Base-by-base conservation (phyloP, 2,329 filamentous ascomycete species). In the Microsporum ferrugineum region DNA sequence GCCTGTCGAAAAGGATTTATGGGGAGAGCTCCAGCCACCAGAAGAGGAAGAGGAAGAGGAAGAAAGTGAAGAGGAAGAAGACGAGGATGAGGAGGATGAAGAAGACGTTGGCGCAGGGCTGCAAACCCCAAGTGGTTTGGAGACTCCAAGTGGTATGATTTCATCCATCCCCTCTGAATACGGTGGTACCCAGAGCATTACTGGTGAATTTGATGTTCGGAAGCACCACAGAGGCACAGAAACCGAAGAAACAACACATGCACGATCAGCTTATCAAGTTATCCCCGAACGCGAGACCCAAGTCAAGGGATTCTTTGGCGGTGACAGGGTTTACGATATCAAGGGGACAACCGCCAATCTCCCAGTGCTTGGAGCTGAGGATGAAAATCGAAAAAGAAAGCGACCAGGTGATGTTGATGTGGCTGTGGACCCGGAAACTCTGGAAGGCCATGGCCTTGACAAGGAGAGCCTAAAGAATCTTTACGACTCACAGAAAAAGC, bases 391-490 rank as follows among this genome's bases (percentile, higher is more conserved):
- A 69, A 94, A 95, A 77, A 84, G 90, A 69, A 99, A 97, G 84
- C 96, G 96, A 82, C 91, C 88, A 2, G 94, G 92, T 45, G 94
- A 99, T 72, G 83, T 99, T 29, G 94, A 99, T 67, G 88, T 97
- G 33, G 89, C 91, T 29, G 84, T 99, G 65, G 91, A 97, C 68
- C 84, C 89, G 3, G 92, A 97, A 71, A 82, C 87, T 41, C 74
- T 99, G 63, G 84, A 84, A 65, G 80, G 45, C 82, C 86, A 59
- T 14, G 29, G 39, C 2, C 81, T 97, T 69, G 88, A 83, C 75
- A 95, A 92, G 73, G 91, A 96, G 31, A 88, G 91, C 67, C 73
- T 99, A 68, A 83, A 82, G 72, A 85, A 82, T 69, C 82, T 87
- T 70, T 99, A 95, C 69, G 91, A 97, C 62, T 84, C 80, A 38